Base-by-base conservation (phyloP, 2,329 filamentous ascomycete species). In the Allantophomopsis cytisporea region DNA sequence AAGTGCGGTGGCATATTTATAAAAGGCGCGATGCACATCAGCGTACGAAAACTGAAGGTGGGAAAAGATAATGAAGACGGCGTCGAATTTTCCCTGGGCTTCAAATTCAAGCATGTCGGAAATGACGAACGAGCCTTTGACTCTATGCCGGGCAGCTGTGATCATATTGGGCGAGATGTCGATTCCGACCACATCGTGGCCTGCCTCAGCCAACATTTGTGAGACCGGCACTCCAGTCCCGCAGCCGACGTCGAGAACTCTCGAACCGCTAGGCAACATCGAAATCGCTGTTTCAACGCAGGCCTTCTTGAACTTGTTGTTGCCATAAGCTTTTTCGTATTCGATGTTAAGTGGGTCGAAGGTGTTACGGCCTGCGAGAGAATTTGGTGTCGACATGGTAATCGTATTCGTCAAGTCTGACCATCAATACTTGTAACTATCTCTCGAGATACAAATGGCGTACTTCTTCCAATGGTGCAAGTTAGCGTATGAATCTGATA, bases 151-250 rank as follows among this genome's bases (percentile, higher is more conserved):
- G 2, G 51, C 53, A 5, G 50, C 37, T 4, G 49, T 39, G 17
- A 57, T 43, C 56, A 57, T 59, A 20, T 52, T 48, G 4, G 50
- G 49, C 5, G 55, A 50, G 37, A 55, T 49, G 37, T 56, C 50
- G 30, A 50, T 47, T 6, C 53, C 54, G 13, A 44, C 39, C 31
- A 59, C 53, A 5, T 50, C 36, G 15, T 53, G 43, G 20, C 53
- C 52, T 8, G 51, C 51, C 6, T 49, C 39, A 7, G 47, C 44
- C 3, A 59, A 45, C 39, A 51, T 50, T 16, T 47, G 31, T 4
- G 54, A 44, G 15, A 54, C 50, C 5, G 54, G 53, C 10, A 47
- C 40, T n/a, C 54, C 55, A 7, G 54, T 57, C 10, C 54, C 55
- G 43, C 54, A 57, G 18, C 55, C 55, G 3, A 57, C 46, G 32